Percentiles rank a stretch among this genome's conserved stretches.
Conservation (phyloP, 257 asterid genomes). For the Plantago elongata region DNA sequence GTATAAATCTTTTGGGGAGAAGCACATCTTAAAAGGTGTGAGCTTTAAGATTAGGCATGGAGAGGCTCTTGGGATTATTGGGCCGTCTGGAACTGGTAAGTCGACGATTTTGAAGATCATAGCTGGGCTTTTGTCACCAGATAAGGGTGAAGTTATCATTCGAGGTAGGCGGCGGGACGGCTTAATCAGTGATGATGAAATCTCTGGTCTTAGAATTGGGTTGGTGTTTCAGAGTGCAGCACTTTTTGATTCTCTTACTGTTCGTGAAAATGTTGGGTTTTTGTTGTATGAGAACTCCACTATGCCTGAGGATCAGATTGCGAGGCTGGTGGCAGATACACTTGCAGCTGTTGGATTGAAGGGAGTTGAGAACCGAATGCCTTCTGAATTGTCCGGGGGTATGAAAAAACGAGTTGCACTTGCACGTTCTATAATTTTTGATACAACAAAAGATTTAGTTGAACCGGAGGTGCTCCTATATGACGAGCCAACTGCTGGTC, state of each 20-base stretch:
- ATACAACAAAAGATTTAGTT: constrained; percentile 66
- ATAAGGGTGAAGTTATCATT: constrained; percentile 94
- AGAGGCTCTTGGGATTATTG: constrained; percentile 98
- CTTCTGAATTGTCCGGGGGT: constrained; percentile 98
- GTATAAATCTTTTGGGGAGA: constrained; percentile 90
- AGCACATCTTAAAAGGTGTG: constrained; percentile 88
- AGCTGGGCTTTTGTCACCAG: constrained; percentile 99
- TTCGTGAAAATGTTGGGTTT: constrained; percentile 97
- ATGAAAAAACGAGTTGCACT: constrained; percentile 99
- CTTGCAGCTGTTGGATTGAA: constrained; percentile 97
- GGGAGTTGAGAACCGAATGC: constrained; percentile 54
- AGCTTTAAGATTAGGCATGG: constrained; percentile 98
- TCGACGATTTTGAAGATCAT: constrained; percentile 93
- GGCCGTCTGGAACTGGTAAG: constrained; percentile 99
- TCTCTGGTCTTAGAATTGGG: constrained; percentile 96
- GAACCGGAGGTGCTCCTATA: constrained; percentile 99
- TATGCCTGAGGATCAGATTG: constrained; percentile 80
- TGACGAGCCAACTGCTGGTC: constrained; percentile 99
- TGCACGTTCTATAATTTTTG: constrained; percentile 94
- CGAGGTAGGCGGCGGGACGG: constrained; percentile 86
- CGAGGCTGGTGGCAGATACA: constrained; percentile 85
- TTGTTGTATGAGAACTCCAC: constrained; percentile 92
- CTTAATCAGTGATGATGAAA: constrained; percentile 90
- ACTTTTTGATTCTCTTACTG: constrained; percentile 92
- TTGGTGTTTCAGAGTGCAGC: constrained; percentile 99